Evolutionary conservation across 306 rosid species (phyloP), one percentile per base, ranked within the genome.

Genomic region (Malus sylvestris): DNA sequence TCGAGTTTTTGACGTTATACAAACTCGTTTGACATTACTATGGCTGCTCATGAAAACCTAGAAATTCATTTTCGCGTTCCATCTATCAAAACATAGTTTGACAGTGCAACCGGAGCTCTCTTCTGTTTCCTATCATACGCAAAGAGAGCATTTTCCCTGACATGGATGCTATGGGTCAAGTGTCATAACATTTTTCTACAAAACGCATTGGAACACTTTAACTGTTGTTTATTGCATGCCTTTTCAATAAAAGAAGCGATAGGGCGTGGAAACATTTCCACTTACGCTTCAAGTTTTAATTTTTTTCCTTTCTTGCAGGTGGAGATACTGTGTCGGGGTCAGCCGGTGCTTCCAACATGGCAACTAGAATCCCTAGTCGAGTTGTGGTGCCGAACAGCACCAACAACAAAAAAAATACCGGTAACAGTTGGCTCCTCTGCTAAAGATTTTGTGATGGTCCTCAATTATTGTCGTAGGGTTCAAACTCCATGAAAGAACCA

Each of bases 371-470:
- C 84, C 85, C 77, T 95, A 20, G 98, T 95, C 19, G 97, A 95
- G 64, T 77, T 90, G 76, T 95, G 99, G 99, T 91, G 88, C 79
- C 86, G 91, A 69, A 87, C 92, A 3, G 91, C 92, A 38, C 85
- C 97, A 25, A 69, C 97, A 15, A 79, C 92, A 0, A 95, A 89
- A 81, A 91, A 82, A 81, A 70, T 86, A 49, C 90, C 96, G 1
- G 96, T 96, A 68, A 81, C 91, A 4, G 91, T 92, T 44, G 98
- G 99, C 22, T 89, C 99, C 77, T 92, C 99, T 0, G 98, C 97
- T 4, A 95, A 95, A 87, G 97, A 95, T 83, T 95, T 92, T 60
- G 99, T 95, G 71, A 95, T 95, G 99, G 91, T 87, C 66, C 87
- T 95, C 76, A 45, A 25, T 23, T 44, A 12, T 44, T 85, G 91